These are phyloP conservation scores for Helianthus annuus DNA, from an alignment of 129 eudicot genomes.

Conservation along the genomic window DNA sequence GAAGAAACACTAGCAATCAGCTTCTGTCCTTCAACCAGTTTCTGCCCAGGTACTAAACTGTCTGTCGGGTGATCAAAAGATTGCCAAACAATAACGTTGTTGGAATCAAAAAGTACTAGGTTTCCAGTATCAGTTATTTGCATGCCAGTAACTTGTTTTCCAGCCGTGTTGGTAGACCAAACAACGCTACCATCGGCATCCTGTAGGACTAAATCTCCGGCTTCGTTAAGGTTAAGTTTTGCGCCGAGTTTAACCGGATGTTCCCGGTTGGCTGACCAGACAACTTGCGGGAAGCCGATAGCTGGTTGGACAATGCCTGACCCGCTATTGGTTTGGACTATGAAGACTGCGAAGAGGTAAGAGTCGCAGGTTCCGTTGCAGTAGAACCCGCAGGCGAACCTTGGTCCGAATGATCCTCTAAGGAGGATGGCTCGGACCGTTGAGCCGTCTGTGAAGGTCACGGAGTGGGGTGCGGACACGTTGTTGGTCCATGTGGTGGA, in stretches of 20 bases:
- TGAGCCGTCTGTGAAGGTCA: conserved; percentile 36
- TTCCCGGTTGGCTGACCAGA: conserved; percentile 50
- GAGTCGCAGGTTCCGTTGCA: conserved; percentile 47
- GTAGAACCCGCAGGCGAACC: conserved; percentile 51
- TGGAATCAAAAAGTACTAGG: conserved; percentile 22
- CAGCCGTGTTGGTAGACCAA: conserved; percentile 41
- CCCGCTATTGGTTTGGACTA: conserved; percentile 50
- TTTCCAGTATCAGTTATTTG: conserved; percentile 30
- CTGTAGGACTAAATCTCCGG: conserved; percentile 30
- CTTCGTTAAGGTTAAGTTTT: conserved; percentile 26
- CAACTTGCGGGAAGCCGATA: conserved; percentile 42
- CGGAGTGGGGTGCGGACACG: conserved; percentile 28
- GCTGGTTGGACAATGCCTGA: conserved; percentile 25
- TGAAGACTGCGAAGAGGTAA: conserved; percentile 37
- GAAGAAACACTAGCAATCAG: conserved; percentile 36
- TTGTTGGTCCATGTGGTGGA: conserved; percentile 48
- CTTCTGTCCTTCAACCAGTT: conserved; percentile 22
- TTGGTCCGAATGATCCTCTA: conserved; percentile 49
- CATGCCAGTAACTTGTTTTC: conserved; percentile 28
- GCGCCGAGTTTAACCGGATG: conserved; percentile 41
- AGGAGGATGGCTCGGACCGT: conserved; percentile 48
- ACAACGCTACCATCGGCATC: conserved; percentile 44
- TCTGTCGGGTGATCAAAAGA: conserved; percentile 44
- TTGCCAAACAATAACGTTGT: conserved; percentile 41
- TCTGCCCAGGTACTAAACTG: conserved; percentile 50